phyloP scores from a whole-genome alignment of 495 filamentous ascomycete species.

The Podospora comata region DNA sequence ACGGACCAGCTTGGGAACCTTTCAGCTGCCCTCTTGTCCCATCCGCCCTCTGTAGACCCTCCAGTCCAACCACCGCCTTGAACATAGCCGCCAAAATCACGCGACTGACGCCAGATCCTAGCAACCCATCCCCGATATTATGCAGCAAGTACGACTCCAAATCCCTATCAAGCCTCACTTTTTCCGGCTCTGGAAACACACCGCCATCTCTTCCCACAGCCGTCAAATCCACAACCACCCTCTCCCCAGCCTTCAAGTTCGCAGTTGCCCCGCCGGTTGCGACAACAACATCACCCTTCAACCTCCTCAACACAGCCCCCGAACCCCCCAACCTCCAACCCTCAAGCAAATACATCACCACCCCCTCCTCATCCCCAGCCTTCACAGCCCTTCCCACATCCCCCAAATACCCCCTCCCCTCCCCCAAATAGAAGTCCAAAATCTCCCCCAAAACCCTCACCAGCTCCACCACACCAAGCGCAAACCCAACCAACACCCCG shows the following conservation, averaged over 20 bases:
- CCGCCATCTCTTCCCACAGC: background rate
- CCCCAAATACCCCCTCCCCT: background rate
- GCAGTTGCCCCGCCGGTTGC: background rate
- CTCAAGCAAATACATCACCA: background rate
- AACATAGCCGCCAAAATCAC: background rate
- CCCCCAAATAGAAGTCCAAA: background rate
- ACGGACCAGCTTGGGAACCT: background rate
- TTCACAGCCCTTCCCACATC: background rate
- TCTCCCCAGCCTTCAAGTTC: background rate
- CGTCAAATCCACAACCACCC: background rate
- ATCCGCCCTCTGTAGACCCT: background rate
- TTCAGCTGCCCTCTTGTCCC: background rate
- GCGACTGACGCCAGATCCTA: background rate
- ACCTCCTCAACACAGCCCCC: background rate
- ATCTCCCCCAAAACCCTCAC: background rate
- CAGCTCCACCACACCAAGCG: background rate
- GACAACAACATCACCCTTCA: background rate
- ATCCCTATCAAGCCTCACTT: background rate
- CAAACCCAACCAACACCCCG: background rate
- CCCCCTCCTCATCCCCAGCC: background rate
- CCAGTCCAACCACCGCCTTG: background rate
- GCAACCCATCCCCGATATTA: background rate
- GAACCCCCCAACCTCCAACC: background rate
- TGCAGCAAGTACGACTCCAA: background rate
- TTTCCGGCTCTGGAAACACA: background rate